Evolutionary conservation across 2,329 filamentous ascomycete genomes (phyloP).

Genomic region (Phaeosphaeriaceae sp.): DNA sequence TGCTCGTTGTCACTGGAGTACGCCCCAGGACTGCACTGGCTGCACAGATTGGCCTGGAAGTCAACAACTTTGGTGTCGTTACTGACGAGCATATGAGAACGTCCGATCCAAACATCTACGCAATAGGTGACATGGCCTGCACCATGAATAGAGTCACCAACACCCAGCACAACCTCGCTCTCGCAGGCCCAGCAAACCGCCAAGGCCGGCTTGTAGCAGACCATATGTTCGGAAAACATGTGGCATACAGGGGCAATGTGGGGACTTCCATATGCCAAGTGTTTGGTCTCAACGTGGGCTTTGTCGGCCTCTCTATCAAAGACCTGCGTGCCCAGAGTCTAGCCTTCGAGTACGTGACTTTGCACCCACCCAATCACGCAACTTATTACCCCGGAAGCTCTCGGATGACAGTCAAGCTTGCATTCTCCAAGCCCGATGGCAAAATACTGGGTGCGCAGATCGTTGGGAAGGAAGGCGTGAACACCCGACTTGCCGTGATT

Average conservation of each 20-base stretch:
- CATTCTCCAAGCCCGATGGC: constrained; percentile 20
- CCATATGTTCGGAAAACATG: constrained; percentile 23
- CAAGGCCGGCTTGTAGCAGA: constrained; percentile 33
- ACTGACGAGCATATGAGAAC: constrained; percentile 32
- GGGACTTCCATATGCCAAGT: constrained; percentile 29
- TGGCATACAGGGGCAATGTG: constrained; percentile 26
- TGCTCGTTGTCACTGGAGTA: constrained; percentile 17
- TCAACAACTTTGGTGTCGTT: constrained; percentile 13
- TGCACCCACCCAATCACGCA: constrained; percentile 34
- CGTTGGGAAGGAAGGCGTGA: constrained; percentile 16
- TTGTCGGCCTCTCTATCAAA: constrained; percentile 21
- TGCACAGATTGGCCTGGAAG: constrained; percentile 15
- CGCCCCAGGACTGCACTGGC: constrained; percentile 12
- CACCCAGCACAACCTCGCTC: constrained; percentile 15
- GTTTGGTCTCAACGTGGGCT: constrained; percentile 25
- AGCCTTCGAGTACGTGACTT: constrained; percentile 23
- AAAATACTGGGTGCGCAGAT: constrained; percentile 29
- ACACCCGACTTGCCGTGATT: constrained; percentile 34
- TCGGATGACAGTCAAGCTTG: constrained; percentile 24
- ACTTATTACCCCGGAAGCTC: constrained; percentile 29
- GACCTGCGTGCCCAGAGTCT: constrained; percentile 10
- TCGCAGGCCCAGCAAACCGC: constrained; percentile 35
- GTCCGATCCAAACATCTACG: constrained; percentile 33
- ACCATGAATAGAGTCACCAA: constrained; percentile 22
- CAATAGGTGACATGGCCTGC: constrained; percentile 36